A percentile compares a stretch with the other conserved stretches of the same genome.
Evolutionary conservation across 257 asterid species (phyloP).

Genomic region (Schizonepeta tenuifolia): DNA sequence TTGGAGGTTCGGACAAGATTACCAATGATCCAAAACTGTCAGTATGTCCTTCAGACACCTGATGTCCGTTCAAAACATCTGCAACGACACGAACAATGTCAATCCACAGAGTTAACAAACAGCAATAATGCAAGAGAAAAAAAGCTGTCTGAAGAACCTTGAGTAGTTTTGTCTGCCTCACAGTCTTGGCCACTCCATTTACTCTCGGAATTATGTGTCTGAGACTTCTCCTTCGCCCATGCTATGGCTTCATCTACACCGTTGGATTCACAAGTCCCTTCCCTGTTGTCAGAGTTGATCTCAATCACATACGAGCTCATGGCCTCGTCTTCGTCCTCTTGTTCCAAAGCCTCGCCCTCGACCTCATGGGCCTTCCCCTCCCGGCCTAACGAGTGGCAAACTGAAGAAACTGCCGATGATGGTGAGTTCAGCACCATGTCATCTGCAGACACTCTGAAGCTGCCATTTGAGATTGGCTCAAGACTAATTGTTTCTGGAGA

Average conservation of each 20-base stretch:
- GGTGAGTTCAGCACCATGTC: slow-evolving; percentile 55
- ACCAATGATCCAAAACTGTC: slow-evolving; percentile 46
- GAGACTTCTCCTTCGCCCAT: slow-evolving; percentile 84
- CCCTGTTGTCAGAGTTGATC: slow-evolving; percentile 56
- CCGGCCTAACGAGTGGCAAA: slow-evolving; percentile 44
- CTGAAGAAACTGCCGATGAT: slow-evolving; percentile 59
- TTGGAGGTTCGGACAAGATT: not conserved
- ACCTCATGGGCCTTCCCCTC: slow-evolving; percentile 34
- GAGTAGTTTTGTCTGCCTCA: slow-evolving; percentile 39
- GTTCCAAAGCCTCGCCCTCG: slow-evolving; percentile 34
- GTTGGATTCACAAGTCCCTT: slow-evolving; percentile 57
- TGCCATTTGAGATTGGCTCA: slow-evolving; percentile 52
- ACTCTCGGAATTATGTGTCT: slow-evolving; percentile 37
- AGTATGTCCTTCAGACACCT: slow-evolving; percentile 41
- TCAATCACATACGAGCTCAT: slow-evolving; percentile 79
- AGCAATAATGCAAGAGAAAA: not conserved
- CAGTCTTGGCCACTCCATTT: slow-evolving; percentile 34
- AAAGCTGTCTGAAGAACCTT: slow-evolving; percentile 39
- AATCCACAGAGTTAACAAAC: not conserved
- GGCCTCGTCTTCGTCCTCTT: slow-evolving; percentile 56
- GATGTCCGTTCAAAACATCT: slow-evolving; percentile 41
- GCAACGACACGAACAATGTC: slow-evolving; percentile 33
- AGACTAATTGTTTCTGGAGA: slow-evolving; percentile 69
- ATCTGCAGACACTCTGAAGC: slow-evolving; percentile 51
- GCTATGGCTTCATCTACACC: slow-evolving; percentile 85